Evolutionary conservation across 2,329 filamentous ascomycete species (phyloP), one percentile per base, ranked within the genome.

Genomic region (Hypoxylon sp.): DNA sequence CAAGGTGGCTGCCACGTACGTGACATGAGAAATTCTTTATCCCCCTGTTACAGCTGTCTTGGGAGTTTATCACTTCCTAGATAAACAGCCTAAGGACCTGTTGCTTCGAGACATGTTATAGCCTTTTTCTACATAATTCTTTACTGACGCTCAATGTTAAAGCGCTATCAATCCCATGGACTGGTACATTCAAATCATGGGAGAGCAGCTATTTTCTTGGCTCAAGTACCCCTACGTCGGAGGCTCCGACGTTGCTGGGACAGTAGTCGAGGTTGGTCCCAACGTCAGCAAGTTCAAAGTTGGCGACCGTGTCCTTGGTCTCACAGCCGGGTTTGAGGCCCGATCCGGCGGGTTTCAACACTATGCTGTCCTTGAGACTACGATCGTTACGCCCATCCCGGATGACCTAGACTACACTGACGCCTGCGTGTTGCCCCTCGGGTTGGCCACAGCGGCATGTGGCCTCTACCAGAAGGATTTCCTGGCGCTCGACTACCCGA

Each of bases 81-180:
- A 13, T 4, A 11, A 35, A 10, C 32, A 35, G 32, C 13, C 13
- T 35, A 4, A 13, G 7, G 10, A 35, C 8, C 32, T 37, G 11
- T 15, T 37, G 11, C 11, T 15, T 11, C 32, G 4, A 37, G 10
- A 13, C 32, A 37, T 37, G 32, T 11, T 37, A 4, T 15, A 13
- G 13, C 11, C 11, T 11, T 13, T 11, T 13, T 32, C 10, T 37
- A 37, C 37, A 39, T 8, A n/a, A 17, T 19, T 19, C 2, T 1
- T 19, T 17, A 19, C 39, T 44, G 6, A 19, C n/a, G 6, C 3
- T 19, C 17, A 7, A 8, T 8, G 3, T 19, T 44, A 17, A n/a
- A 44, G 39, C 3, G 78, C 77, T 4, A 70, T 80, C 37, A 80
- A 80, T 77, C 63, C 75, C 71, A 39, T 80, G 11, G 79, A 81